Percentiles rank a stretch among this genome's conserved stretches.
phyloP scores from a whole-genome alignment of 2,329 filamentous ascomycete species.

The Lojkania enalia region DNA sequence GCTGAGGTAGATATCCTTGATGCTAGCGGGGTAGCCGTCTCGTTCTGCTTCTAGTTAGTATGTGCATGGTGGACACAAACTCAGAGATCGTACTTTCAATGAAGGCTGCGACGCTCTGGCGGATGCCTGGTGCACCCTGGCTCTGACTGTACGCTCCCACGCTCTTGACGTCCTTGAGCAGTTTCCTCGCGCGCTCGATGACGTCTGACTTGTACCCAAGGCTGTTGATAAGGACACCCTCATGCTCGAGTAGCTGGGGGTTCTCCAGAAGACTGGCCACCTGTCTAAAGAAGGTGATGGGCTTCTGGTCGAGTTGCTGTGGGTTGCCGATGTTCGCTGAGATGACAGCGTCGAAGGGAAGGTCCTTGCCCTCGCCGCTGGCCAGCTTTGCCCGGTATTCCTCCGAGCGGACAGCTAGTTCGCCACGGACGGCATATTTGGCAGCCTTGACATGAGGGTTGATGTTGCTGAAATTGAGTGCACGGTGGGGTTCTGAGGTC shows the following conservation, averaged over 20 bases:
- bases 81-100: conserved; percentile 69
- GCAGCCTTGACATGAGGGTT: conserved; percentile 85
- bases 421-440: conserved; percentile 95
- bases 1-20: conserved; percentile 84
- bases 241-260: conserved; percentile 78
- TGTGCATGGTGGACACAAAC: not conserved
- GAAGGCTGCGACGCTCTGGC: conserved; percentile 88
- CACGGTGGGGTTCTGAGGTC: conserved; percentile 42
- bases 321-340: conserved; percentile 99
- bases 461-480: conserved; percentile 81
- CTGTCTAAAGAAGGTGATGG: conserved; percentile 98
- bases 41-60: conserved; percentile 58
- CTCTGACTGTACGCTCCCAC: conserved; percentile 97
- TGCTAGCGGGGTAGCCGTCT: conserved; percentile 84
- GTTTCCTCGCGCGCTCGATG: conserved; percentile 76
- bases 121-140: conserved; percentile 82
- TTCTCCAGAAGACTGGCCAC: conserved; percentile 93
- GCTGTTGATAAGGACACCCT: conserved; percentile 72
- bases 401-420: conserved; percentile 92
- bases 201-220: conserved; percentile 92
- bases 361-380: conserved; percentile 60
- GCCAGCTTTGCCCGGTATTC: conserved; percentile 76
- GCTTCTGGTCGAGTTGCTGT: conserved; percentile 98
- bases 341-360: conserved; percentile 90
- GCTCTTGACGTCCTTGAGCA: conserved; percentile 82